These are phyloP conservation scores for Halophytophthora batemanensis DNA, from an alignment of 352 stramenopile species.

Conservation along the genomic window DNA sequence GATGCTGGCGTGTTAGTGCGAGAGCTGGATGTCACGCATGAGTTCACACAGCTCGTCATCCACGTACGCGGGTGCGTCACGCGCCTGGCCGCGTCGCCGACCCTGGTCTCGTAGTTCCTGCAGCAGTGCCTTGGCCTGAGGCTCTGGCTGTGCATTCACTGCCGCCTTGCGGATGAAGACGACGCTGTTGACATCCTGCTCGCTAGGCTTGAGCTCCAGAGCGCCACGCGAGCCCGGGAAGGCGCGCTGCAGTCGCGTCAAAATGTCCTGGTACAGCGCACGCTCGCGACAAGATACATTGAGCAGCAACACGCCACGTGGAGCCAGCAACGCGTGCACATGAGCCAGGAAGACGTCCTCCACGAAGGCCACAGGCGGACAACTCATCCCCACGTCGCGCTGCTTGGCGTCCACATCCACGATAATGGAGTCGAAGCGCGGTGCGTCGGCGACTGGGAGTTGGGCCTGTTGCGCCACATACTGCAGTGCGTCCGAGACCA, in stretches of 20 bases:
- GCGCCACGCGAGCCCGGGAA: slow-evolving; percentile 30
- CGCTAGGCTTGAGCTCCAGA: slow-evolving; percentile 31
- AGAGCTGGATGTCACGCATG: slow-evolving; percentile 49
- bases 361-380: slow-evolving; percentile 62
- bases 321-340: slow-evolving; percentile 28
- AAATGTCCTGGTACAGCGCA: slow-evolving; percentile 48
- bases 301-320: slow-evolving; percentile 49
- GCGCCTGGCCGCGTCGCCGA: slow-evolving; percentile 26
- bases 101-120: slow-evolving; percentile 36
- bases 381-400: slow-evolving; percentile 65
- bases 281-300: slow-evolving; percentile 62
- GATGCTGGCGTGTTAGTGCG: slow-evolving; percentile 32
- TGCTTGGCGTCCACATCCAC: slow-evolving; percentile 79
- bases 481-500: slow-evolving; percentile 48
- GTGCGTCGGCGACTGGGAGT: slow-evolving; percentile 6
- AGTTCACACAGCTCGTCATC: slow-evolving; percentile 51
- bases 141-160: slow-evolving; percentile 10
- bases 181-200: slow-evolving; percentile 66
- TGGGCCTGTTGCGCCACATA: slow-evolving; percentile 34
- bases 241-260: slow-evolving; percentile 32
- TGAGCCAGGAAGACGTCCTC: slow-evolving; percentile 39
- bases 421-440: slow-evolving; percentile 53
- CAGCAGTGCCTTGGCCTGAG: slow-evolving; percentile 24
- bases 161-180: slow-evolving; percentile 48
- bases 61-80: slow-evolving; percentile 29